Base-by-base conservation (phyloP, 495 filamentous ascomycete genomes). In the Immersiella caudata region DNA sequence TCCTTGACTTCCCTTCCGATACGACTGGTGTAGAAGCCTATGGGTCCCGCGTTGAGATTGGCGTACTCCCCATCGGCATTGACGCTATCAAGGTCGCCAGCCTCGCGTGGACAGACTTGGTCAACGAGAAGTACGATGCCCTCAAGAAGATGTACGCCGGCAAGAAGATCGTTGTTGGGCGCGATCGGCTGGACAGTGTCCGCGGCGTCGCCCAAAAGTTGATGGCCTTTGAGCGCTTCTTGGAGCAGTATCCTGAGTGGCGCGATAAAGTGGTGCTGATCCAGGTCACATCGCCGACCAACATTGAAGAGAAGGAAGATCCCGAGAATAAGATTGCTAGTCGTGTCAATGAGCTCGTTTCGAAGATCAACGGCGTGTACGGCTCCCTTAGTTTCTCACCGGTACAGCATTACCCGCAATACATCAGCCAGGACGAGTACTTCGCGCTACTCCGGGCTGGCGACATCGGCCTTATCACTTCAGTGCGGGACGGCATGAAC, bases 401-500 rank as follows among this genome's bases (percentile, higher is more conserved):
- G 0, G 91, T 97, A 16, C 91, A 93, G 76, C 93, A 97, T 77
- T 96, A 93, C 72, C 91, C 93, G 2, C 94, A 97, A 73, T 97
- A 97, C 72, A 84, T 97, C 50, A 88, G 87, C 27, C 87, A 87
- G 62, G 88, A 91, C 66, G 93, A 97, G 79, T 97, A 97, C 75
- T 93, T 96, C 78, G 93, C 94, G 1, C 85, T 97, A 11, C 83
- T 97, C 21, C 89, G 94, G 35, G 87, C 91, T 6, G 94, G 91
- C 9, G 92, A 97, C 76, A 89, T 96, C 33, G 94, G 93, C 24
- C 80, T 97, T 49, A 97, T 97, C 75, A 97, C 94, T 7, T 94
- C 90, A 54, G 92, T 97, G 27, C 86, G 94, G 51, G 94, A 97
- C 76, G 94, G 94, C 62, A 97, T 97, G 93, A 97, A 97, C 80